Conservation (phyloP, 371 early-diverging fungal species). For the Blastocladiella emersonii region DNA sequence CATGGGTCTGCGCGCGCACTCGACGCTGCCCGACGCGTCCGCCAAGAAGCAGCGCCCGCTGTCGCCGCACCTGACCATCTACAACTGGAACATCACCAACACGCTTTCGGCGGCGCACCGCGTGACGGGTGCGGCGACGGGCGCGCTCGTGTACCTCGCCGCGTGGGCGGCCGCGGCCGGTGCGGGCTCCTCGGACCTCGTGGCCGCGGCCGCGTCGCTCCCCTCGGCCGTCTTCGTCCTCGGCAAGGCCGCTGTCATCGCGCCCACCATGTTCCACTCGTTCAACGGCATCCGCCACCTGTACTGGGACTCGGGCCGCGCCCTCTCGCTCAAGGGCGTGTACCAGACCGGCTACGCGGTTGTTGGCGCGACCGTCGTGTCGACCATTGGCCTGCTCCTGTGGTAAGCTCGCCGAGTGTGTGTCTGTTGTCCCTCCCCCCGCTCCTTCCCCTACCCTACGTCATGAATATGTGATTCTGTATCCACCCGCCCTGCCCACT, state of each 20-base stretch:
- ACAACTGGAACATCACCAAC: slow-evolving; percentile 81
- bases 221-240: slow-evolving; percentile 41
- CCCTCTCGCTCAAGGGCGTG: slow-evolving; percentile 59
- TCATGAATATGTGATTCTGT: too few species aligned
- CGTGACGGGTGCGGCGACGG: slow-evolving; percentile 61
- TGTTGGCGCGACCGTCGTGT: slow-evolving; percentile 43
- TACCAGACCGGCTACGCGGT: slow-evolving; percentile 69
- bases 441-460: too few species aligned
- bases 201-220: slow-evolving; percentile 29
- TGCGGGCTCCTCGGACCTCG: slow-evolving; percentile 45
- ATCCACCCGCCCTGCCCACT: too few species aligned
- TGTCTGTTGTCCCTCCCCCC: too few species aligned
- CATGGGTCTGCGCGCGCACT: not conserved
- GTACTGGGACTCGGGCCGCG: slow-evolving; percentile 72
- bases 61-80: slow-evolving; percentile 71
- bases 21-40: not conserved
- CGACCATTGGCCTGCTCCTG: slow-evolving; percentile 38
- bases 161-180: slow-evolving; percentile 43
- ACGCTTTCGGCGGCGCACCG: slow-evolving; percentile 61
- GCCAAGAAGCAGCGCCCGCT: slow-evolving; percentile 45
- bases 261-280: slow-evolving; percentile 69
- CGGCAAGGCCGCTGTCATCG: slow-evolving; percentile 48
- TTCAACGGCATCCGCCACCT: slow-evolving; percentile 82
- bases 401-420: too few species aligned
- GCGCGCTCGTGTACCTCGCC: slow-evolving; percentile 53